Conservation (phyloP, 2,329 filamentous ascomycete genomes). For the Didymella segeticola region DNA sequence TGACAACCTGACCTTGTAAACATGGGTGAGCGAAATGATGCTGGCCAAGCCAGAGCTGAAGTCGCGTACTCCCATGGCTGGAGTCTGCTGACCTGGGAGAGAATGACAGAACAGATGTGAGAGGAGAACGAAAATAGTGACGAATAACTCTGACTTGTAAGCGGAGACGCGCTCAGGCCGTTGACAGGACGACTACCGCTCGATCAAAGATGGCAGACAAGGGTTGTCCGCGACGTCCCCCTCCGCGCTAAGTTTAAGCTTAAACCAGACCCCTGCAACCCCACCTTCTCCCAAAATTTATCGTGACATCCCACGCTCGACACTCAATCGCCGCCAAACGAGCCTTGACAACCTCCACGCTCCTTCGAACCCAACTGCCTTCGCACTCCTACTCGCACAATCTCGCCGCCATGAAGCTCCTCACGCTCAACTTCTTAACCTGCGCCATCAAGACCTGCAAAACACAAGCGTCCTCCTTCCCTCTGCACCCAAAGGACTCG, state of each 20-base stretch:
- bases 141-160: too few relatives aligned
- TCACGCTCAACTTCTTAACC: constrained; percentile 95
- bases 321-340: neutral
- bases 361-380: neutral
- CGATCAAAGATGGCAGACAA: neutral
- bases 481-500: constrained; percentile 89
- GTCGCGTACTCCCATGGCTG: too few relatives aligned
- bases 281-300: constrained; percentile 18
- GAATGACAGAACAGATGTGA: too few relatives aligned
- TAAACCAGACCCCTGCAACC: constrained; percentile 23
- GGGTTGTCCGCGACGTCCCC: neutral
- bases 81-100: too few relatives aligned
- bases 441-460: constrained; percentile 97
- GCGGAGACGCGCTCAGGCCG: neutral
- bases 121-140: too few relatives aligned
- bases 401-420: constrained; percentile 76
- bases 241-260: constrained; percentile 28
- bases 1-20: too few relatives aligned
- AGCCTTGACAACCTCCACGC: neutral
- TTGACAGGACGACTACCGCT: neutral
- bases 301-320: neutral
- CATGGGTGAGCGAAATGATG: too few relatives aligned
- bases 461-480: constrained; percentile 77
- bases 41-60: too few relatives aligned
- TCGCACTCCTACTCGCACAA: neutral